phyloP scores from a whole-genome alignment of 2,329 filamentous ascomycete genomes.

The Botryotinia convoluta region DNA sequence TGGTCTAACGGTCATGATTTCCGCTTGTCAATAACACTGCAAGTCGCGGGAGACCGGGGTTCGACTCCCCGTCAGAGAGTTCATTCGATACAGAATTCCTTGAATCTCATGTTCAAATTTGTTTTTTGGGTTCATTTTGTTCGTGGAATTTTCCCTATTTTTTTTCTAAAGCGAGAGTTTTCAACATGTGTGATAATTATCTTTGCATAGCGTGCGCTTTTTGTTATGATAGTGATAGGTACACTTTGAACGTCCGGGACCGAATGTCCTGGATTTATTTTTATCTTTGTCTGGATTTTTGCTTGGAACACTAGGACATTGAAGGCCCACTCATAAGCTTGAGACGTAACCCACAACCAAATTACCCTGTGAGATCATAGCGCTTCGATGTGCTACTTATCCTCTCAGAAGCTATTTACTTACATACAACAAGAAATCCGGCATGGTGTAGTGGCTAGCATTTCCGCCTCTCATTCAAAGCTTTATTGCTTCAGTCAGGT shows the following conservation, averaged over 20 bases:
- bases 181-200: neutral
- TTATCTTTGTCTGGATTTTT: neutral
- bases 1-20: constrained; percentile 41
- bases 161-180: neutral
- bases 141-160: neutral
- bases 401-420: fast-evolving
- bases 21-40: constrained; percentile 36
- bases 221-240: neutral
- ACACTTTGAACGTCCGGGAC: neutral
- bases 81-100: neutral
- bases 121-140: neutral
- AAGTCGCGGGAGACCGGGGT: constrained; percentile 33
- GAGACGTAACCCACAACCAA: neutral
- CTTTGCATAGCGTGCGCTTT: neutral
- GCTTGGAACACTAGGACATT: neutral
- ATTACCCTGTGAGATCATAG: neutral
- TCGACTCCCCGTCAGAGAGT: constrained; percentile 31
- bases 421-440: neutral
- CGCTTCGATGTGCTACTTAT: fast-evolving
- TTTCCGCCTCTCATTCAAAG: constrained; percentile 7
- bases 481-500: neutral
- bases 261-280: neutral
- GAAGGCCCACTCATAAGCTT: too few species aligned
- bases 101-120: neutral
- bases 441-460: constrained; percentile 16